Percentiles rank a stretch among this genome's conserved stretches.
These are phyloP conservation scores for Stagonosporopsis rhizophila DNA, from an alignment of 2,329 filamentous ascomycete genomes.

Conservation along the genomic window DNA sequence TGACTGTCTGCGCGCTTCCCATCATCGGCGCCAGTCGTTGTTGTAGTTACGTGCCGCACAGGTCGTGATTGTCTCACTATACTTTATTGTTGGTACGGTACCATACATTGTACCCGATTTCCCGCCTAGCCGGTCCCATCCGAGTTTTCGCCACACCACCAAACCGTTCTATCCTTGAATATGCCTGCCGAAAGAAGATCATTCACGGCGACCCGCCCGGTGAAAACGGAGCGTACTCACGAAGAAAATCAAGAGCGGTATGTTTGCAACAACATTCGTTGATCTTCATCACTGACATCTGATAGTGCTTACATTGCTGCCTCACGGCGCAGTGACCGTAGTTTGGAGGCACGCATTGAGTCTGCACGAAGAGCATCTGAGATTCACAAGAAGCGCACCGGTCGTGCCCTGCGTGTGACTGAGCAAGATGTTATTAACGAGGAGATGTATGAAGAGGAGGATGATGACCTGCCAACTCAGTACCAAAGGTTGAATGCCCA, in stretches of 20 bases:
- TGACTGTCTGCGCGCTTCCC: not conserved
- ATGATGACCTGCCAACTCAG: conserved; percentile 76
- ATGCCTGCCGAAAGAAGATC: conserved; percentile 52
- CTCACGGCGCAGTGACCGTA: conserved; percentile 84
- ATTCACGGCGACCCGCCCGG: conserved; percentile 46
- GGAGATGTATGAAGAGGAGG: conserved; percentile 96
- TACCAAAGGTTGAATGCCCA: conserved; percentile 70
- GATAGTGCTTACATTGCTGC: conserved; percentile 87
- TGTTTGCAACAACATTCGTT: conserved; percentile 19
- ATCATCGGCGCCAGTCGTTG: not conserved
- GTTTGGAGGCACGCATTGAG: conserved; percentile 84
- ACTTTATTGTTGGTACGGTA: not conserved
- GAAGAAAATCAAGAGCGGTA: conserved; percentile 80
- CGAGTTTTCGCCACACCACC: not conserved
- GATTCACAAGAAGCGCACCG: conserved; percentile 87
- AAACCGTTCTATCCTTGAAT: conserved; percentile 12
- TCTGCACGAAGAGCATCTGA: conserved; percentile 88
- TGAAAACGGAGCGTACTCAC: conserved; percentile 76
- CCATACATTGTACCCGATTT: not conserved
- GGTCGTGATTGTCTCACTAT: not conserved
- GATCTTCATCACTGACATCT: conserved; percentile 20
- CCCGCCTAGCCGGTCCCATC: not conserved
- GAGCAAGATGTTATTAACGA: conserved; percentile 88
- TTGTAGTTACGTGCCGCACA: not conserved
- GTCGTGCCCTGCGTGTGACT: conserved; percentile 79